Conservation (phyloP, 768 basidiomycete species). For the Podaxis sp. region DNA sequence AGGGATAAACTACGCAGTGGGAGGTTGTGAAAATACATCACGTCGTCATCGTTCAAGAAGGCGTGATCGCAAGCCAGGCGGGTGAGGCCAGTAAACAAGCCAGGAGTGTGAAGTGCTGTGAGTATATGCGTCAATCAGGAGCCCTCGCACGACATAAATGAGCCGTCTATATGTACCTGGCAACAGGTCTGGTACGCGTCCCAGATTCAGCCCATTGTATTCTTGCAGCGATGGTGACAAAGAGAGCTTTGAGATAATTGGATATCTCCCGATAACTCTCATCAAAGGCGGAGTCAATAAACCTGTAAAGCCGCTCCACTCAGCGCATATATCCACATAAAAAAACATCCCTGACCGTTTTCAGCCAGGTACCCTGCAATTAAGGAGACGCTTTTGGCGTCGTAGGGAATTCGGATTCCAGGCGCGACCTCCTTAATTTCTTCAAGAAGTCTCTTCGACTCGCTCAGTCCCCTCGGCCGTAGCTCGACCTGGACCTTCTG, state of each 20-base stretch:
- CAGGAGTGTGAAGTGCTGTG: conserved; percentile 2
- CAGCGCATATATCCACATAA: conserved; percentile 42
- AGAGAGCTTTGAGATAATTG: conserved; percentile 47
- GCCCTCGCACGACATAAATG: not conserved
- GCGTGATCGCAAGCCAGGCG: not conserved
- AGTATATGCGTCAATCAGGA: not conserved
- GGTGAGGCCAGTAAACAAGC: not conserved
- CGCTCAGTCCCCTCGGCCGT: conserved; percentile 27
- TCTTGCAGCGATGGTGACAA: conserved; percentile 42
- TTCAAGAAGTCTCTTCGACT: conserved; percentile 42
- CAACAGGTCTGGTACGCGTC: conserved; percentile 38
- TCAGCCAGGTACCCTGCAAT: conserved; percentile 40
- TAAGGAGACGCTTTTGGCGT: conserved; percentile 30
- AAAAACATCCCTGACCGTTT: conserved; percentile 44
- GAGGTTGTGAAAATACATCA: conserved; percentile 5
- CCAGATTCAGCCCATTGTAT: conserved; percentile 48
- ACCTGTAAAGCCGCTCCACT: conserved; percentile 43
- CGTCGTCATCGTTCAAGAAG: not conserved
- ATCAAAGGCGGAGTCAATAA: conserved; percentile 43
- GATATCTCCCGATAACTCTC: conserved; percentile 42
- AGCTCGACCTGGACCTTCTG: not conserved
- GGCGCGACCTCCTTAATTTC: conserved; percentile 34
- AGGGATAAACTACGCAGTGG: conserved; percentile 1
- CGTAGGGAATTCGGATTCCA: conserved; percentile 38
- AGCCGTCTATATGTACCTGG: not conserved